Evolutionary conservation across 768 basidiomycete species (phyloP), one percentile per base, ranked within the genome.

Genomic region (Glaciozyma antarctica): DNA sequence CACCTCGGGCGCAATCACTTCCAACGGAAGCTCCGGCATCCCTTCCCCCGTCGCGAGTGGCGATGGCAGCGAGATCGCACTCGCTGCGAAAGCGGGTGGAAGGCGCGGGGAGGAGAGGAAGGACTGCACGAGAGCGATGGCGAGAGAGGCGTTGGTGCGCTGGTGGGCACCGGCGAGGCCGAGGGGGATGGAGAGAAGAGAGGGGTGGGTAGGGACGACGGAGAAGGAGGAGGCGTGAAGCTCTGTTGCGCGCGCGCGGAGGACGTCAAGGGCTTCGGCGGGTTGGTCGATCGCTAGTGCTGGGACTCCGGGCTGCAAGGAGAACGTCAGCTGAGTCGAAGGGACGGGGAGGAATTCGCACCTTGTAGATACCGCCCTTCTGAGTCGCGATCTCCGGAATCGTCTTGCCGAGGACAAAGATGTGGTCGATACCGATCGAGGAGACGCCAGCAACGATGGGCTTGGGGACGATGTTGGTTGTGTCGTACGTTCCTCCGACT

Each of bases 331-430:
- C 1, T 21, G 21, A 19, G 60, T 30, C 52, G 41, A 16, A 48
- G 59, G 24, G 62, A 51, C 2, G 21, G 41, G 13, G 22, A 48
- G 34, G 21, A 24, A 45, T 19, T 67, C 78, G 34, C 59, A 84
- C 88, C 82, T 99, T 99, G 78, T 87, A 98, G 60, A 99, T 98
- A 2, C 95, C 95, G 34, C 86, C 90, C 76, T 99, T 99, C 74
- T 98, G 94, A 82, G 84, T 84, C 1, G 93, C 89, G 69, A 99
- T 98, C 73, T 95, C 89, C 43, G 80, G 77, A 6, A 98, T 77
- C 0, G 93, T 95, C 72, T 86, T 86, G 0, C 95, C 95, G 2
- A 99, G 81, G 30, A 95, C 84, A 62, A 81, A 78, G 51, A 88
- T 84, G 77, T 99, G 95, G 73, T 99, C 95, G 69, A 97, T 83